Base-by-base conservation (phyloP, 148 eudicot species). In the Agrostemma githago region DNA sequence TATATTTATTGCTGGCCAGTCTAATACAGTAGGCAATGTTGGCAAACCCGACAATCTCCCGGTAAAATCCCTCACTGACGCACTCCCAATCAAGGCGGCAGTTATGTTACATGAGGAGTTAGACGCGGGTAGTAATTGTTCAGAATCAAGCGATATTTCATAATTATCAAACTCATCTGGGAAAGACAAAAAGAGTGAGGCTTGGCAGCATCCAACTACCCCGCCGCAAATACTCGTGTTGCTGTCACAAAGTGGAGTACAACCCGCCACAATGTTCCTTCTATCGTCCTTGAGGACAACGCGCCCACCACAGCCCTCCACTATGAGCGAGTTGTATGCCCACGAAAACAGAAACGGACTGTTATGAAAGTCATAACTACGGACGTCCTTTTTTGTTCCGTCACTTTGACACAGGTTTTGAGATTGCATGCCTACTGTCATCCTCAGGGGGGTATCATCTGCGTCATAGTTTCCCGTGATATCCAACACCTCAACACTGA, bases 281-380 rank as follows among this genome's bases (percentile, higher is more conserved):
- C 74, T 48, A n/a, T n/a, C n/a, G 37, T n/a, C 37, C 68, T 64
- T 71, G 41, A 80, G 20, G 3, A 77, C 73, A 44, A 68, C 74
- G 37, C 77, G 72, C 34, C 74, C 78, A 0, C 63, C 51, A n/a
- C 83, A 76, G 16, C 83, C 83, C 41, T 68, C 41, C 8, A 78
- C 77, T 17, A 48, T 41, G 48, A 80, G 58, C 48, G 42, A 8
- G 63, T 43, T 77, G 39, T 69, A n/a, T 48, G 19, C 43, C 61
- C 51, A 37, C 6, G 80, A 76, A 72, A 72, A 79, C 3, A 39
- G 40, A 60, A 48, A 80, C 1, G 86, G 79, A 48, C 62, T 69
- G 8, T 64, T 8, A 2, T 39, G 0, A 19, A 83, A 57, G 4
- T 67, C 68, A 9, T 10, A 2, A 14, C 65, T 54, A 10, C 14